Percentiles rank a stretch among this genome's conserved stretches.
Evolutionary conservation across 257 asterid genomes (phyloP).

Genomic region (Coffea canephora): DNA sequence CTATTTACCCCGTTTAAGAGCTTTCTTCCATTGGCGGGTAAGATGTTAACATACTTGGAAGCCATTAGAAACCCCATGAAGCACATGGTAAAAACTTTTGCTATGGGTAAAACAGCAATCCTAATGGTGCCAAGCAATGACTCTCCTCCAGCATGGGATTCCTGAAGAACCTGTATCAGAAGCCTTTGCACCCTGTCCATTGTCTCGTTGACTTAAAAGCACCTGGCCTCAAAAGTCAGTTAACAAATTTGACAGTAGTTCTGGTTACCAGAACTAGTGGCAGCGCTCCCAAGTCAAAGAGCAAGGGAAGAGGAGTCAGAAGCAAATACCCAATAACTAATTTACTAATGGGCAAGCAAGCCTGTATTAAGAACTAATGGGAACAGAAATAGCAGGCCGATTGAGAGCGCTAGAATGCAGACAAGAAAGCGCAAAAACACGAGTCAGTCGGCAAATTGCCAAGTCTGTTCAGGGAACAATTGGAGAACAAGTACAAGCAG

Average conservation of each 20-base stretch:
- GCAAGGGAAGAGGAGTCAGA: background rate
- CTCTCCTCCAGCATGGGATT: slow-evolving; percentile 75
- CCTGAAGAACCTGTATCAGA: slow-evolving; percentile 56
- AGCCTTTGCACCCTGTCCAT: slow-evolving; percentile 67
- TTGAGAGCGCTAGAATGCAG: too few species aligned
- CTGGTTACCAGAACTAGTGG: background rate
- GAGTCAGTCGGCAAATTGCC: too few species aligned
- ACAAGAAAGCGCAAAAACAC: too few species aligned
- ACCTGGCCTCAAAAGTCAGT: background rate
- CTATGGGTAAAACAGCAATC: slow-evolving; percentile 93
- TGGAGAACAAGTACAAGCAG: background rate
- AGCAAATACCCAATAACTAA: background rate
- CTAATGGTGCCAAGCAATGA: slow-evolving; percentile 68
- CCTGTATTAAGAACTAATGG: too few species aligned
- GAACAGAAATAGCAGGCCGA: too few species aligned
- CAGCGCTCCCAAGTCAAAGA: background rate
- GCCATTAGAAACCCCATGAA: slow-evolving; percentile 93
- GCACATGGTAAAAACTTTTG: slow-evolving; percentile 91
- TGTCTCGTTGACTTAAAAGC: background rate
- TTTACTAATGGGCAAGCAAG: too few species aligned
- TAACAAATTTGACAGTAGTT: background rate
- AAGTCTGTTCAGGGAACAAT: too few species aligned
- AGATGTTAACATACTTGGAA: slow-evolving; percentile 78
- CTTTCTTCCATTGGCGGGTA: slow-evolving; percentile 89
- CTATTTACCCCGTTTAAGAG: slow-evolving; percentile 87